Evolutionary conservation across 192 early-diverging fungal genomes (phyloP).

Genomic region (Rhizophagus sp.): DNA sequence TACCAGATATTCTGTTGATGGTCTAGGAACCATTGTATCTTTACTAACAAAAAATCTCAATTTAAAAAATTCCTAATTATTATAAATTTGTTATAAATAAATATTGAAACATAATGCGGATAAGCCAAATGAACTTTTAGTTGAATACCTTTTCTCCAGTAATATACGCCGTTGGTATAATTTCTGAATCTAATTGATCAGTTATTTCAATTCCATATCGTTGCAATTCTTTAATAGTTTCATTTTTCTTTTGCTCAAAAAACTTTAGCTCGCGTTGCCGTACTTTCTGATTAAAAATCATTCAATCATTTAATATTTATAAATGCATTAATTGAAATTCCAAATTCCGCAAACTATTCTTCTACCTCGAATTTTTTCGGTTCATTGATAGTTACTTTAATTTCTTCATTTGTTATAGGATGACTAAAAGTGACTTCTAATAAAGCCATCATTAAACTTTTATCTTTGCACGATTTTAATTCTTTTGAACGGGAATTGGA

Average conservation of each 20-base stretch:
- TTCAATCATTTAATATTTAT: neutral
- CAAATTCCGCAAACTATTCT: neutral
- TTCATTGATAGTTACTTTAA: neutral
- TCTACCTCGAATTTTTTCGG: constrained; percentile 8
- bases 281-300: neutral
- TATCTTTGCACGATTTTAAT: constrained; percentile 14
- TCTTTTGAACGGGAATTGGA: neutral
- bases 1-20: constrained; percentile 17
- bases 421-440: constrained; percentile 17
- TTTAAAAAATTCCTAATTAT: constrained; percentile 14
- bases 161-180: constrained; percentile 15
- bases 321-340: neutral
- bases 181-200: neutral
- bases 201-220: neutral
- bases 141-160: constrained; percentile 16
- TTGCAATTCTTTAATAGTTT: neutral
- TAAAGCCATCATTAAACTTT: constrained; percentile 21
- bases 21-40: constrained; percentile 9
- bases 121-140: neutral
- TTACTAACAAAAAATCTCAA: neutral
- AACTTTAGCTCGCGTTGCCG: constrained; percentile 9
- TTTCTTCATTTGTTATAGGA: constrained; percentile 4
- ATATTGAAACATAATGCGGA: neutral
- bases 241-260: neutral
- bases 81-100: neutral